These are phyloP conservation scores for Lonicera japonica DNA, from an alignment of 129 eudicot species.

Conservation along the genomic window DNA sequence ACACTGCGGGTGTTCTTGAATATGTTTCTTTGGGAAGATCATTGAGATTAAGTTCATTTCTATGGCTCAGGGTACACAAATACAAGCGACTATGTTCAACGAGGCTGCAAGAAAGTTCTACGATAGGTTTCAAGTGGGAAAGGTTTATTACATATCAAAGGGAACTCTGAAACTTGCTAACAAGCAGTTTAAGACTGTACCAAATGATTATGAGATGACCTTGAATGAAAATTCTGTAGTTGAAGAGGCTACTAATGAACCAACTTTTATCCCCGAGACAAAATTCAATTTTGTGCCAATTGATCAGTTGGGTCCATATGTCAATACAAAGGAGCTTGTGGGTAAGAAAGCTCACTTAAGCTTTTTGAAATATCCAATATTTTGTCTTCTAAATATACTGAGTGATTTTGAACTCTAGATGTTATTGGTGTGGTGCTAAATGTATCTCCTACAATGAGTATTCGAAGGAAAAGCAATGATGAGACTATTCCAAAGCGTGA, in stretches of 20 bases:
- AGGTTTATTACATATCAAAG: slow-evolving; percentile 88
- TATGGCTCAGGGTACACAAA: slow-evolving; percentile 78
- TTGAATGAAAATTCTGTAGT: slow-evolving; percentile 76
- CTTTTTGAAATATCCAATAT: not conserved
- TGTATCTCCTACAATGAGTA: slow-evolving; percentile 90
- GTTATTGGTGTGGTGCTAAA: slow-evolving; percentile 87
- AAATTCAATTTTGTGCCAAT: slow-evolving; percentile 80
- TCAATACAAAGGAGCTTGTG: slow-evolving; percentile 63
- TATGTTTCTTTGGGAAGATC: too few relatives aligned
- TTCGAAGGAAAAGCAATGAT: slow-evolving; percentile 68
- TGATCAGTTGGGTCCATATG: slow-evolving; percentile 87
- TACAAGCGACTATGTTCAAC: slow-evolving; percentile 93
- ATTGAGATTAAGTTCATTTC: not conserved
- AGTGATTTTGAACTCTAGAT: slow-evolving; percentile 39
- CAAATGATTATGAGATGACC: slow-evolving; percentile 96
- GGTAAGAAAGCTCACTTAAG: slow-evolving; percentile 31
- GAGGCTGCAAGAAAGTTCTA: slow-evolving; percentile 86
- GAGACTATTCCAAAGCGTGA: slow-evolving; percentile 82
- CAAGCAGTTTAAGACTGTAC: slow-evolving; percentile 84
- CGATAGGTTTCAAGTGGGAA: slow-evolving; percentile 79
- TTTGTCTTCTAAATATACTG: not conserved
- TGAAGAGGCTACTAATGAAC: slow-evolving; percentile 71
- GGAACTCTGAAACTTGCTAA: slow-evolving; percentile 82
- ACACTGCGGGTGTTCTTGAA: not conserved
- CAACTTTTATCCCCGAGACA: slow-evolving; percentile 66